Base-by-base conservation (phyloP, 2,329 filamentous ascomycete genomes). In the Alternaria hordeiaustralica region DNA sequence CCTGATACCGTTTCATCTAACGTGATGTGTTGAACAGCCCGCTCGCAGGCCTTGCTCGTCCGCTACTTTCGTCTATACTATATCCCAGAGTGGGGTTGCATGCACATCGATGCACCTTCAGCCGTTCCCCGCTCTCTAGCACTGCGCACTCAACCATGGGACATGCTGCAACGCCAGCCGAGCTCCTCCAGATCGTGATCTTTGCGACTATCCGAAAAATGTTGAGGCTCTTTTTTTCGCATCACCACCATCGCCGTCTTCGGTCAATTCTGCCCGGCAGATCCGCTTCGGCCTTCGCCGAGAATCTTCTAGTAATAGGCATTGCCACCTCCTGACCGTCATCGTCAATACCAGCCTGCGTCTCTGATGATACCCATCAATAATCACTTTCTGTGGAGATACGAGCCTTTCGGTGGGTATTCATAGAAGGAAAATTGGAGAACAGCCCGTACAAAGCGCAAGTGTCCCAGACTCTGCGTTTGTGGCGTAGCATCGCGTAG, bases 251-350 rank as follows among this genome's bases (percentile, higher is more conserved):
- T 36, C 20, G 49, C 49, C 30, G 49, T 53, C 20, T 45, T 44
- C 43, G 49, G 56, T 43, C 23, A 18, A 30, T 60, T 49, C 33
- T 53, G 47, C 28, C 44, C 58, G 28, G 23, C 55, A 56, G 13
- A 49, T 47, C 36, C 47, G 44, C 30, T 23, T 62, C 55, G 49
- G 50, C 53, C 44, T 18, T 64, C 58, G 64, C 66, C 61, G 62
- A 53, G 49, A 64, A 51, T 10, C 53, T 43, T 46, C 62, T 56
- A 62, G 60, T 25, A 58, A 49, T 12, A 47, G 23, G 46, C 60
- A 65, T 64, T 66, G 68, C 66, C 70, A 71, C 67, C 68, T 72
- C 70, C 71, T 70, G 66, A 60, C 44, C 61, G 56, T 63, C 57
- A 59, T 59, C 47, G 49, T 51, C 50, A 49, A 63, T 55, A 54